phyloP scores from a whole-genome alignment of 306 rosid species.

The Casuarina equisetifolia region DNA sequence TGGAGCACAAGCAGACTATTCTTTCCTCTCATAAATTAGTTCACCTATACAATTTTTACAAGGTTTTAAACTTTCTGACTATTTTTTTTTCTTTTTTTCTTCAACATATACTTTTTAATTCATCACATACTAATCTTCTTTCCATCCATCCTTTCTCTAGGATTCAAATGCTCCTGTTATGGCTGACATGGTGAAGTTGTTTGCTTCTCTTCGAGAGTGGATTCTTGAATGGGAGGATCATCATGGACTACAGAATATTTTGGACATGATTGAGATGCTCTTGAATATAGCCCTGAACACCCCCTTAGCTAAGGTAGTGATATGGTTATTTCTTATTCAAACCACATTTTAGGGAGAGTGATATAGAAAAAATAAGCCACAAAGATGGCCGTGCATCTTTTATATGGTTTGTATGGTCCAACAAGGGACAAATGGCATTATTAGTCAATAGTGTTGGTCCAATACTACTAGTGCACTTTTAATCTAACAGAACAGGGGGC shows the following conservation, averaged over 20 bases:
- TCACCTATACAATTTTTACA: constrained; percentile 66
- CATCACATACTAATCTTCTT: constrained; percentile 22
- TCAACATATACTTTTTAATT: too few relatives aligned
- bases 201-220: constrained; percentile 57
- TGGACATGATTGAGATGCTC: constrained; percentile 66
- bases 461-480: background rate
- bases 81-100: constrained; percentile 16
- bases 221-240: constrained; percentile 62
- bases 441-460: background rate
- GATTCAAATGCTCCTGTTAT: constrained; percentile 78
- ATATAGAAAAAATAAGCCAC: too few relatives aligned
- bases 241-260: constrained; percentile 57
- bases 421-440: background rate
- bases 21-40: constrained; percentile 42
- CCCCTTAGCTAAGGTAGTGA: constrained; percentile 79
- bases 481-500: background rate
- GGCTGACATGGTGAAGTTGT: constrained; percentile 65
- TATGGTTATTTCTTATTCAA: background rate
- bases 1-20: constrained; percentile 58
- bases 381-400: too few relatives aligned
- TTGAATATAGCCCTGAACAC: constrained; percentile 54
- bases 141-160: constrained; percentile 37
- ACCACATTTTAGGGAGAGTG: background rate
- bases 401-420: background rate
- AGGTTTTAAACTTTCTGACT: constrained; percentile 44